These are phyloP conservation scores for Podospora tetraspora DNA, from an alignment of 495 filamentous ascomycete species.

Conservation along the genomic window DNA sequence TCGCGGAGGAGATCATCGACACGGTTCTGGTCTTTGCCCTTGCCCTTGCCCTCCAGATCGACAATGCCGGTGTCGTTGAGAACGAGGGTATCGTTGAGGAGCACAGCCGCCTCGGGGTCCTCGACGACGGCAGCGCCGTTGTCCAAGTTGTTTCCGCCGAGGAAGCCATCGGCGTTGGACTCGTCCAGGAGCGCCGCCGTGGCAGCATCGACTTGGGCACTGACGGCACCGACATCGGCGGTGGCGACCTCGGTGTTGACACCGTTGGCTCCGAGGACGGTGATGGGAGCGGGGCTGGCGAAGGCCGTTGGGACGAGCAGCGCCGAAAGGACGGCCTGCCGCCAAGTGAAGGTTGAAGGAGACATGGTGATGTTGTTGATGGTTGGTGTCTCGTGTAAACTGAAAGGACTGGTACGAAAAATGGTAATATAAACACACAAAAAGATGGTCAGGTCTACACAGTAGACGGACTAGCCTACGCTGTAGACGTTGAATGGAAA, in stretches of 20 bases:
- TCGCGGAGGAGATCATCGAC: neutral
- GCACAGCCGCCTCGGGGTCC: neutral
- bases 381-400: constrained; percentile 1
- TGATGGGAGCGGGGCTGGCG: neutral
- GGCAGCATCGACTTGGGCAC: neutral
- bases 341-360: constrained; percentile 15
- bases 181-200: neutral
- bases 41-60: constrained; percentile 10
- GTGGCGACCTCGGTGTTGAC: neutral
- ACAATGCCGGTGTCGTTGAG: constrained; percentile 7
- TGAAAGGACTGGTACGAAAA: constrained; percentile 4
- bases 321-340: constrained; percentile 22
- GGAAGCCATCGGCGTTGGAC: neutral
- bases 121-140: neutral
- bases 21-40: constrained; percentile 3
- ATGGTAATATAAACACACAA: neutral
- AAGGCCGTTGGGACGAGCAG: constrained; percentile 11
- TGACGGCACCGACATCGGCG: neutral
- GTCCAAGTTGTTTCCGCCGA: neutral
- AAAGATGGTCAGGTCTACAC: constrained; percentile 6
- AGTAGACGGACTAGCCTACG: constrained; percentile 9
- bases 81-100: neutral
- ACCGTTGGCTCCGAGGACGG: neutral
- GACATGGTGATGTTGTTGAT: constrained; percentile 10
- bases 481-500: constrained; percentile 9